Evolutionary conservation across 768 basidiomycete species (phyloP), one percentile per base, ranked within the genome.

Genomic region (Tricholoma sp.): DNA sequence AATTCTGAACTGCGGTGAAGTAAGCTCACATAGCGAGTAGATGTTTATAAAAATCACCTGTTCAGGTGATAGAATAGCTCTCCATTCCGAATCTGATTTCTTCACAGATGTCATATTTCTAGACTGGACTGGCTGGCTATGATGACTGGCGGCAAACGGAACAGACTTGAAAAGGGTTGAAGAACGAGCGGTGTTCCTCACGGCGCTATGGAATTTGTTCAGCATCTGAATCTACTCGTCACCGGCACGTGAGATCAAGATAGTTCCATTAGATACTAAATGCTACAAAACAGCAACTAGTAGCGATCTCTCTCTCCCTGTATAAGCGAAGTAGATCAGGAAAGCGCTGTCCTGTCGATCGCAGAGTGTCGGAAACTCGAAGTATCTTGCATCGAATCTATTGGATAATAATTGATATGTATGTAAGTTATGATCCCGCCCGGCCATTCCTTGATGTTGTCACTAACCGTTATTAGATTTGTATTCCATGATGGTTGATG

Each of bases 311-410:
- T 37, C 33, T 31, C 17, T 45, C 41, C 48, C 33, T 48, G 24
- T 20, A 34, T 15, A 17, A 34, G 17, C 31, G 42, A 39, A 13
- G 52, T 44, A 42, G 31, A 49, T 53, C 44, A 62, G 63, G 60
- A 67, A 56, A 53, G 61, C 59, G 74, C 66, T 5, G 74, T 71
- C 53, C 81, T 73, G 56, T 82, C 80, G 50, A 80, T 72, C 11
- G 81, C 79, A 29, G 82, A 79, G 68, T 84, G 85, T 34, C 91
- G 82, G 74, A 93, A 93, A 63, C 87, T 91, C 33, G 89, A 91
- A 63, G 84, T 89, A 73, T 92, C 91, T 63, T 89, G 89, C 82
- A 93, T 88, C 49, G 91, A 93, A 71, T 93, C 91, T 93, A 63
- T 50, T 20, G 31, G 34, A 11, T 54, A n/a, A n/a, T n/a, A 13